Conservation (phyloP, 805 yeast genomes). For the Saccharomycopsis schoenii region DNA sequence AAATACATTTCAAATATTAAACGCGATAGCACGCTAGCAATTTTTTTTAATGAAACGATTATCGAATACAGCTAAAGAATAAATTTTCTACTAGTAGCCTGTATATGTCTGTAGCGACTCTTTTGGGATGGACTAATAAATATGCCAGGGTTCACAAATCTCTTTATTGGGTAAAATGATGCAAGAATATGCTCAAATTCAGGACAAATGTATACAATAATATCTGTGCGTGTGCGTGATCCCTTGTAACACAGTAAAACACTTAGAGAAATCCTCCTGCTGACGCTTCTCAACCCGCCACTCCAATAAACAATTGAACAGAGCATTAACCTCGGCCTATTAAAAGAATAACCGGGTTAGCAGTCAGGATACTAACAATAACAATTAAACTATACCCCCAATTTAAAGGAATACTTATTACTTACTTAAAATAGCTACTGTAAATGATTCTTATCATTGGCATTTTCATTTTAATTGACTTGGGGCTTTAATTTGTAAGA, state of each 20-base stretch:
- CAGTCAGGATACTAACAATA: no score
- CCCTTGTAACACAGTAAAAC: not conserved
- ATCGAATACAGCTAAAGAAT: not conserved
- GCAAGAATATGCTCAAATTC: not conserved
- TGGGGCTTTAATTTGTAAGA: no score
- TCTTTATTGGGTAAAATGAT: not conserved
- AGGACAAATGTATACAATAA: not conserved
- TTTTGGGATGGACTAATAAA: not conserved
- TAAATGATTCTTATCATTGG: no score
- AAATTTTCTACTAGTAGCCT: not conserved
- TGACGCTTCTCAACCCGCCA: not conserved
- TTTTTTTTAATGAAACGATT: no score
- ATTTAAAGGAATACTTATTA: no score
- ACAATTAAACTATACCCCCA: no score
- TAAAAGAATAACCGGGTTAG: not conserved
- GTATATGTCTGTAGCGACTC: not conserved
- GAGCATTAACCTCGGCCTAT: not conserved
- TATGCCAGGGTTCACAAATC: not conserved
- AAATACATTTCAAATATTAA: no score
- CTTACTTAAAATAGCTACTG: no score
- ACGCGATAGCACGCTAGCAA: no score
- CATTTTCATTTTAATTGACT: no score
- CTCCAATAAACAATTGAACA: not conserved
- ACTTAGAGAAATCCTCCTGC: not conserved
- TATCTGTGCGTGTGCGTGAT: not conserved